Base-by-base conservation (phyloP, 768 basidiomycete genomes). In the Sporobolomyces phaffii region DNA sequence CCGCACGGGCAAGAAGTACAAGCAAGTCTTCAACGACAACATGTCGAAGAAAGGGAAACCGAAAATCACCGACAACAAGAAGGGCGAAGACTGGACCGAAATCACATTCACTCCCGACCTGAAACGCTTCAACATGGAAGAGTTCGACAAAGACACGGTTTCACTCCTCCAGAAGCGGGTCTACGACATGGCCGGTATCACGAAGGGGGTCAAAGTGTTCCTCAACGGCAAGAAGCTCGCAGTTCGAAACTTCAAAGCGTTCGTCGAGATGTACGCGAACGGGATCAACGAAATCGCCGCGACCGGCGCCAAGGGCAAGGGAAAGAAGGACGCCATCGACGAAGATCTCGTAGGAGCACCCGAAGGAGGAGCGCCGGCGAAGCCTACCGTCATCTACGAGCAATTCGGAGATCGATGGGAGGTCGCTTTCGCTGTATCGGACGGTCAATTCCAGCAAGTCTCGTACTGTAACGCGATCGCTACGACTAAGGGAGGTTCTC, bases 381-480 rank as follows among this genome's bases (percentile, higher is more conserved):
- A 94, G 77, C 86, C 83, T n/a, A 80, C 83, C 0, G 77, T 93
- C 72, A 84, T 97, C 56, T 88, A 90, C 76, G 96, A 98, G 76
- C 81, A 84, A 63, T 80, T 91, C 71, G 82, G 84, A 59, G 79
- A 82, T 38, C 87, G 94, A 8, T 99, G 94, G 94, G 96, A 98
- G 76, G 83, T 97, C 50, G 94, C 88, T 3, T 97, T 97, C 76
- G 87, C 92, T 2, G 84, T 97, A 26, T 96, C 94, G 1, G 91
- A 97, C 63, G 93, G 93, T 13, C 80, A 85, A 28, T 89, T 90
- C 80, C 88, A 91, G 75, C 91, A 94, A 59, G 91, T 99, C 51
- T 94, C 96, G 28, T 99, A 97, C 75, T 92, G 91, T 73, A 99
- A 99, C 79, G 91, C 91, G 29, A 97, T 99, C 73, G 86, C 93